Percentiles rank a stretch among this genome's conserved stretches.
These are phyloP conservation scores for Erodium chrysanthum DNA, from an alignment of 441 rosid genomes.

Conservation along the genomic window DNA sequence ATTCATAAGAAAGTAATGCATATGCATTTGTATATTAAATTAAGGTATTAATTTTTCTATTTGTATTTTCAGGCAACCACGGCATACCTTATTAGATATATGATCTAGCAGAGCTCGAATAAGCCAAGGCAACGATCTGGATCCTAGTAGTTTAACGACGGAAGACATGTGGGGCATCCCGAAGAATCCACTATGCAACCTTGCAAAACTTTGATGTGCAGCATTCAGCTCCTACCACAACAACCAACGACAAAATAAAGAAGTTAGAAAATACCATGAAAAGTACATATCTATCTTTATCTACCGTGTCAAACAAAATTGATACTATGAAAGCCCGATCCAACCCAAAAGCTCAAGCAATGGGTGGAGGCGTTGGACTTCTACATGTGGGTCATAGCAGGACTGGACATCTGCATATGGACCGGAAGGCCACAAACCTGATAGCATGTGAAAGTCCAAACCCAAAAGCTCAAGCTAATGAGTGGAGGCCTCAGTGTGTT, in stretches of 20 bases:
- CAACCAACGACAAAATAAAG: conserved; percentile 9
- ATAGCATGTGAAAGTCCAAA: too few relatives aligned
- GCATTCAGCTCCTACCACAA: conserved; percentile 73
- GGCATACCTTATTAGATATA: conserved; percentile 79
- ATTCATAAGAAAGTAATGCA: background rate
- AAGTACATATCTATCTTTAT: background rate
- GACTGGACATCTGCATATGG: too few relatives aligned
- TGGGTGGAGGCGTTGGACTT: too few relatives aligned
- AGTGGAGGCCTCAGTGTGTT: too few relatives aligned
- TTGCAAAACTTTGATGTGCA: conserved; percentile 95
- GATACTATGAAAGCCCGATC: background rate
- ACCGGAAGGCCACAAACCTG: too few relatives aligned
- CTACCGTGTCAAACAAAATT: background rate
- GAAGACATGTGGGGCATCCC: conserved; percentile 88
- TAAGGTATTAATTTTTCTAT: too few relatives aligned
- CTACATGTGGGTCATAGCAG: too few relatives aligned
- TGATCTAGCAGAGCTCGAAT: conserved; percentile 90
- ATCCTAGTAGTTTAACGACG: conserved; percentile 77
- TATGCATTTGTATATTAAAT: background rate
- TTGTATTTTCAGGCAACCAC: conserved; percentile 10
- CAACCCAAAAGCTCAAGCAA: too few relatives aligned
- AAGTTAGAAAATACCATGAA: conserved; percentile 1
- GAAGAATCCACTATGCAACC: conserved; percentile 86
- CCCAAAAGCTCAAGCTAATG: too few relatives aligned
- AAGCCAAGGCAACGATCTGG: conserved; percentile 97